Evolutionary conservation across 2,329 filamentous ascomycete genomes (phyloP), one percentile per base, ranked within the genome.

Genomic region (Didymella exigua): DNA sequence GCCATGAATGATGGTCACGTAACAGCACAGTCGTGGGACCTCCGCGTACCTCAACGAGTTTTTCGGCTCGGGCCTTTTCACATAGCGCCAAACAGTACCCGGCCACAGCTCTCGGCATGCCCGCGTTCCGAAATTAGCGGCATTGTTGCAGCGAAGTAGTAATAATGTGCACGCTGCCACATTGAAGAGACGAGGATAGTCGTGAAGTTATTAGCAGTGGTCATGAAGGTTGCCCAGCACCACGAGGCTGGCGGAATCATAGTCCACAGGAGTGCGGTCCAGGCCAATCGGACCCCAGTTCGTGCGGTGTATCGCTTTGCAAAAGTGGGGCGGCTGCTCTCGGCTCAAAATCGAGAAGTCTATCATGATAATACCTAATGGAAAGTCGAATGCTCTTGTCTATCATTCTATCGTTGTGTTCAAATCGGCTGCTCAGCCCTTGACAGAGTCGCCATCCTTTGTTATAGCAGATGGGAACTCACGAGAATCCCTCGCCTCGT

Each of bases 401-500:
- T 27, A 18, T 36, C 10, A 13, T 36, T 38, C 24, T 34, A 23
- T 18, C 16, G 9, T 44, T 7, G 8, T 8, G 13, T n/a, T 24
- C n/a, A 3, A 6, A 10, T 14, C 5, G 21, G 26, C 31, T 6
- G 7, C 14, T 44, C n/a, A 54, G 9, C 8, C 26, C 19, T 49
- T 40, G 8, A 26, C 27, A 18, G 21, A 18, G 7, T 40, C 44
- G n/a, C 6, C 34, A 19, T 40, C 44, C 21, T 48, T 26, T 14
- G 2, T 14, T 11, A 19, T 5, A 4, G 44, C 19, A 37, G 50
- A 13, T 6, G 54, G 41, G 26, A 55, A 58, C 14, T 60, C 54
- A 3, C 50, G 47, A 10, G 58, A 58, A 27, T 55, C 54, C 33
- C 55, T 49, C 0, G 26, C 45, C 16, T 59, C 56, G n/a, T 61